Conservation (phyloP, 306 rosid genomes). For the Vigna mungo region DNA sequence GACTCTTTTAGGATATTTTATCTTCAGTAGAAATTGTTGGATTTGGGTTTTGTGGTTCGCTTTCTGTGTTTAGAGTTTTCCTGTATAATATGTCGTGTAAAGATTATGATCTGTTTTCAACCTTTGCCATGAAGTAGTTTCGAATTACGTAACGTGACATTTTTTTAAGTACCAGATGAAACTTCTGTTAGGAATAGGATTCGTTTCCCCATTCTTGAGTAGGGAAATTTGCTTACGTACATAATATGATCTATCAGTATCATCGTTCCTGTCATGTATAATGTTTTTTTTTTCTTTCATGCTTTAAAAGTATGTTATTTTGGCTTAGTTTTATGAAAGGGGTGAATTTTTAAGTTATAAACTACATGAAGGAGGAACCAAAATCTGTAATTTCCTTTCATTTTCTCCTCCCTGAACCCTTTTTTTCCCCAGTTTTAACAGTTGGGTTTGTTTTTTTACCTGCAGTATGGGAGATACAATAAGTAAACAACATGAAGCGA, state of each 20-base stretch:
- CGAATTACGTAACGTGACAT: not conserved
- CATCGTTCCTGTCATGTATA: not conserved
- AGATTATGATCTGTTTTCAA: constrained; percentile 17
- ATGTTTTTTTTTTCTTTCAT: not conserved
- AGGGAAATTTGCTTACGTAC: not conserved
- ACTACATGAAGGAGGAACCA: constrained; percentile 1
- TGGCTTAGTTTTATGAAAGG: constrained; percentile 21
- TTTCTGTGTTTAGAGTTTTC: not conserved
- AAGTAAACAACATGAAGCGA: too few relatives aligned
- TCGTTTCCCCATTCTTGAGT: constrained; percentile 21
- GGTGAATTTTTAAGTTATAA: not conserved
- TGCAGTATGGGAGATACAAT: too few relatives aligned
- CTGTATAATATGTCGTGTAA: not conserved
- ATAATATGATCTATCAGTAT: constrained; percentile 17
- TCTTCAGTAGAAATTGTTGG: constrained; percentile 13
- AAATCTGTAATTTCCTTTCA: not conserved
- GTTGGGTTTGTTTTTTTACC: too few relatives aligned
- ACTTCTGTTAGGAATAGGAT: constrained; percentile 8
- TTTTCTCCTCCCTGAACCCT: not conserved
- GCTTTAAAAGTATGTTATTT: constrained; percentile 3
- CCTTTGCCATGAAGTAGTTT: constrained; percentile 3
- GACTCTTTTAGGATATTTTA: not conserved
- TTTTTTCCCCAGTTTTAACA: not conserved
- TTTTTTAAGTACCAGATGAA: constrained; percentile 13
- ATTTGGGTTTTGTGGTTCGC: not conserved